These are phyloP conservation scores for Macrolepiota albuminosa DNA, from an alignment of 768 basidiomycete genomes.

Conservation along the genomic window DNA sequence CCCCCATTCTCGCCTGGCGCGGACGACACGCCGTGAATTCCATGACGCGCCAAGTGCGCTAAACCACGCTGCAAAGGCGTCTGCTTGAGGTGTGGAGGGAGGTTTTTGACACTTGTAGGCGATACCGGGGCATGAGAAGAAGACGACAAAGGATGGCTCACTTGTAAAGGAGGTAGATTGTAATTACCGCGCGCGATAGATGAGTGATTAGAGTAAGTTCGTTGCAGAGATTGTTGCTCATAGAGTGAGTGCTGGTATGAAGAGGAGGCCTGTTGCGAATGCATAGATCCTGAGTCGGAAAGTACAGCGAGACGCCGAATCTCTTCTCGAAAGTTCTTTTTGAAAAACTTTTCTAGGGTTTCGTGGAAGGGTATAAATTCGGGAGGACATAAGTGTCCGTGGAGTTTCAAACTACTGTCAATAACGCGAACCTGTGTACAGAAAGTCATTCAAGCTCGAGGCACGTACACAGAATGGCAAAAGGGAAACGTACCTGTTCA, in stretches of 20 bases:
- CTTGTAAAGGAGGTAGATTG: slow-evolving; percentile 48
- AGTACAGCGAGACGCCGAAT: slow-evolving; percentile 61
- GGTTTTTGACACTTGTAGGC: slow-evolving; percentile 22
- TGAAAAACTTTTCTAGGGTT: slow-evolving; percentile 81
- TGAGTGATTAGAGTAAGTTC: slow-evolving; percentile 37
- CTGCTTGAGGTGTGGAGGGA: slow-evolving; percentile 38
- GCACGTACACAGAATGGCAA: neutral
- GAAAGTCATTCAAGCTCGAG: neutral
- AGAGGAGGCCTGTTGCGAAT: slow-evolving; percentile 32
- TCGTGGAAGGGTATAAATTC: slow-evolving; percentile 94
- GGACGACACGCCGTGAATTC: slow-evolving; percentile 77
- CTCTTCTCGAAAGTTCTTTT: slow-evolving; percentile 80
- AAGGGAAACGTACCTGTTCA: slow-evolving; percentile 58
- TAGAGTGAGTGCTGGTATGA: slow-evolving; percentile 45
- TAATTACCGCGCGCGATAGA: slow-evolving; percentile 40
- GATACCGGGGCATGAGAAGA: slow-evolving; percentile 40
- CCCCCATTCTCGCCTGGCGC: slow-evolving; percentile 62
- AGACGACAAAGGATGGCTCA: slow-evolving; percentile 43
- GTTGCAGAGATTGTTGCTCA: slow-evolving; percentile 44
- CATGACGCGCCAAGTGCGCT: slow-evolving; percentile 77
- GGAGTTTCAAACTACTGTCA: slow-evolving; percentile 78
- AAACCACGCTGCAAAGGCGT: slow-evolving; percentile 79
- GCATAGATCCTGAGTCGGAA: slow-evolving; percentile 42
- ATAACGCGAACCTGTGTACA: slow-evolving; percentile 66
- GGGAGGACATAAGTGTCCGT: slow-evolving; percentile 74